phyloP scores from a whole-genome alignment of 2,329 filamentous ascomycete species.

The Penicillium sp. region DNA sequence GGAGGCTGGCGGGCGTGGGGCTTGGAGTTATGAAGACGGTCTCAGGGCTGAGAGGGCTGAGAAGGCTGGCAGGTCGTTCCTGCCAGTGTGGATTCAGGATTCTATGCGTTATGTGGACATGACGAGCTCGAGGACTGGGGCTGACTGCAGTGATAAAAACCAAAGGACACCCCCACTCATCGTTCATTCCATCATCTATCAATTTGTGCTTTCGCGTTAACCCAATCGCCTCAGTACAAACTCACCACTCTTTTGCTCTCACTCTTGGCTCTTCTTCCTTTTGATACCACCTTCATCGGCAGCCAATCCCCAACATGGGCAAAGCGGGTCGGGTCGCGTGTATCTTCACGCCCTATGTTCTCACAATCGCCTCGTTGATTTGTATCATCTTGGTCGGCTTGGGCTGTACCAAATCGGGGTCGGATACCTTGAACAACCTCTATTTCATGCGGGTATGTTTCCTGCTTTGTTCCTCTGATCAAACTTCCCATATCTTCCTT shows the following conservation, averaged over 20 bases:
- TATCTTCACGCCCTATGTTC: slow-evolving; percentile 77
- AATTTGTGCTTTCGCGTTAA: too few species aligned
- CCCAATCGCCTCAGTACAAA: not conserved
- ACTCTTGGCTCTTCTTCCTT: not conserved
- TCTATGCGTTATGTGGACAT: too few species aligned
- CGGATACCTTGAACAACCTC: slow-evolving; percentile 43
- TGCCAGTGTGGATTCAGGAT: not conserved
- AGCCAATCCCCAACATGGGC: slow-evolving; percentile 48
- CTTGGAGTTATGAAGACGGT: not conserved
- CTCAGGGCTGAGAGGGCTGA: not conserved
- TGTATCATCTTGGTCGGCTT: slow-evolving; percentile 56
- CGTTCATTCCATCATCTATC: too few species aligned
- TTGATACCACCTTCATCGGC: not conserved
- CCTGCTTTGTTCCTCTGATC: not conserved
- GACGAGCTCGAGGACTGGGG: too few species aligned
- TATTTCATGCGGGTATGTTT: slow-evolving; percentile 50
- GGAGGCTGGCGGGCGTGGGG: not conserved
- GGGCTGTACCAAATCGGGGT: slow-evolving; percentile 50
- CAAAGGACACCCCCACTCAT: too few species aligned
- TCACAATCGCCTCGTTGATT: slow-evolving; percentile 72
- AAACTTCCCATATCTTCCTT: not conserved
- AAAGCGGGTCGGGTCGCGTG: slow-evolving; percentile 75
- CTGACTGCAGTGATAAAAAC: slow-evolving; percentile 7
- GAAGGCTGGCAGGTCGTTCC: slow-evolving; percentile 14
- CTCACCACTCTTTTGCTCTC: slow-evolving; percentile 1